Conservation (phyloP, 306 rosid species). For the Prunus armeniaca region DNA sequence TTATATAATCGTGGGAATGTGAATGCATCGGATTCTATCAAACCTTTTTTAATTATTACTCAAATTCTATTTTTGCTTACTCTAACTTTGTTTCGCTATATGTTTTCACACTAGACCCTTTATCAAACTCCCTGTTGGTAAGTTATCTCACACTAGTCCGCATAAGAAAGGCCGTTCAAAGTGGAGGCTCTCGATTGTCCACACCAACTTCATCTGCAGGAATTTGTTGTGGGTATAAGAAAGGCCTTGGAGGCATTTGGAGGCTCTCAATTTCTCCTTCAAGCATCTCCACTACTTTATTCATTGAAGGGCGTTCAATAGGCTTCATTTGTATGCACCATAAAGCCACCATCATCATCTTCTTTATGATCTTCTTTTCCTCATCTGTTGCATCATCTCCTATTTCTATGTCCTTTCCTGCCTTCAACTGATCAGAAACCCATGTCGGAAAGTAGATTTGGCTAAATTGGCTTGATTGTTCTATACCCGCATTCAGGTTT, state of each 20-base stretch:
- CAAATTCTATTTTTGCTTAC: neutral
- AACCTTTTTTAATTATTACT: neutral
- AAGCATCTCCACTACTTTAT: too few relatives aligned
- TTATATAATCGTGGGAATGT: too few relatives aligned
- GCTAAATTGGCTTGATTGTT: neutral
- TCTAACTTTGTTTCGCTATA: neutral
- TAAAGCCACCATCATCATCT: neutral
- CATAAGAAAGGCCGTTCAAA: too few relatives aligned
- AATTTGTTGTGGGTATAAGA: too few relatives aligned
- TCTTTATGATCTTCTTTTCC: neutral
- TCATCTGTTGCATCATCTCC: neutral
- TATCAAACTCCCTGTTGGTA: neutral
- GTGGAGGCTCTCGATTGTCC: too few relatives aligned
- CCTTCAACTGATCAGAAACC: neutral
- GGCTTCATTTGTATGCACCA: too few relatives aligned
- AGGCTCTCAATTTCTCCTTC: too few relatives aligned
- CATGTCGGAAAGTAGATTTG: neutral
- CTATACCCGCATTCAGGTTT: too few relatives aligned
- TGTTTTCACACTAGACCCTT: neutral
- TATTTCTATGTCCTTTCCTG: neutral
- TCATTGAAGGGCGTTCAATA: too few relatives aligned
- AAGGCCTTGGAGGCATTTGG: too few relatives aligned
- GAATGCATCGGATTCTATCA: too few relatives aligned
- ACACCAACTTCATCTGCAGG: too few relatives aligned
- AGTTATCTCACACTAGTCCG: neutral